Conservation (phyloP, 495 filamentous ascomycete genomes). For the Letharia columbiana region DNA sequence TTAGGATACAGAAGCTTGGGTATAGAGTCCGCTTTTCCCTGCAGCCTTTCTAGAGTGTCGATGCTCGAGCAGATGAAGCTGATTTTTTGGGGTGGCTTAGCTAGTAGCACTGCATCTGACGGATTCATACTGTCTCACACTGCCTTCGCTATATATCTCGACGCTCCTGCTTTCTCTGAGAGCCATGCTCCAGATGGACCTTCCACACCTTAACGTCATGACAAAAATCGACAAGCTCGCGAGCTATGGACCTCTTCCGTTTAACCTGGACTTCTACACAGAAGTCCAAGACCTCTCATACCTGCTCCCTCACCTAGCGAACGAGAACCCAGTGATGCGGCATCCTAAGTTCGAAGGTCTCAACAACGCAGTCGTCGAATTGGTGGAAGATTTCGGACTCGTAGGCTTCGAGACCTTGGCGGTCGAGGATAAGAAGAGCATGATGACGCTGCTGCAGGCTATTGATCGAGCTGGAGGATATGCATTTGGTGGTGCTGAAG, state of each 20-base stretch:
- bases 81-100: constrained; percentile 37
- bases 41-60: constrained; percentile 11
- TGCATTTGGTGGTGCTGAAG: constrained; percentile 83
- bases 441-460: constrained; percentile 79
- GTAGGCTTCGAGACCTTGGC: constrained; percentile 89
- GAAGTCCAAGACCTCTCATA: constrained; percentile 91
- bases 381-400: constrained; percentile 81
- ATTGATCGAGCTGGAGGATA: constrained; percentile 91
- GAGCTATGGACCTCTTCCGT: constrained; percentile 71
- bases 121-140: constrained; percentile 83
- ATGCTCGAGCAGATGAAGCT: constrained; percentile 13
- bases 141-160: constrained; percentile 90
- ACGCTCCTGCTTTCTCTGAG: constrained; percentile 84
- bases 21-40: constrained; percentile 62
- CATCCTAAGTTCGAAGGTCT: constrained; percentile 69
- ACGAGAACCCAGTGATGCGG: constrained; percentile 47
- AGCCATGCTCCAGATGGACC: constrained; percentile 95
- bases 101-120: constrained; percentile 83
- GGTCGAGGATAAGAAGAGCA: constrained; percentile 90
- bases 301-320: constrained; percentile 67
- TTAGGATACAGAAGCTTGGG: constrained; percentile 78
- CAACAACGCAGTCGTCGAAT: constrained; percentile 75
- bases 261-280: constrained; percentile 93
- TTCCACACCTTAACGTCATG: constrained; percentile 89
- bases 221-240: constrained; percentile 93